These are phyloP conservation scores for Cucurbitaria berberidis DNA, from an alignment of 2,329 filamentous ascomycete species.

Conservation along the genomic window DNA sequence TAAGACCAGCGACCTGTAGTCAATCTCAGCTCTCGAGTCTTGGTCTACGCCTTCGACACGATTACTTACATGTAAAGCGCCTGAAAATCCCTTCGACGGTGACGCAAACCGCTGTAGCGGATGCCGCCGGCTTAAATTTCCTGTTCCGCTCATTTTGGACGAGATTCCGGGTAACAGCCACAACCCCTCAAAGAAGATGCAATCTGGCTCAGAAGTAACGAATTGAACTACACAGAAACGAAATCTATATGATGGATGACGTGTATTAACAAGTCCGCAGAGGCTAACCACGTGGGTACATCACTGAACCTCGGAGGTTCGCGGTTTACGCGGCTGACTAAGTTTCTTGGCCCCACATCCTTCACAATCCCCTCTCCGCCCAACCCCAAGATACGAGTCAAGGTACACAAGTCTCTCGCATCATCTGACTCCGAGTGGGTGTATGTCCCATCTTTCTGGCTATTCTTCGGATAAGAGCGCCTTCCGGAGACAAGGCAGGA, in stretches of 20 bases:
- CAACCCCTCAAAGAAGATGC: not conserved
- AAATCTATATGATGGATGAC: constrained; percentile 12
- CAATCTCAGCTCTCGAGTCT: not conserved
- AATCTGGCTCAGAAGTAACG: not conserved
- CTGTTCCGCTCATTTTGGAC: constrained; percentile 5
- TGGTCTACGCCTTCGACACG: not conserved
- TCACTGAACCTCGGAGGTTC: constrained; percentile 15
- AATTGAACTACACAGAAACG: not conserved
- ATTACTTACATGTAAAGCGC: constrained; percentile 63
- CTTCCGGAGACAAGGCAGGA: not conserved
- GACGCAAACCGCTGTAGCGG: constrained; percentile 70
- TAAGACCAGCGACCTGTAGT: constrained; percentile 47
- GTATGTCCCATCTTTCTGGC: constrained; percentile 3
- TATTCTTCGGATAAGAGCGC: constrained; percentile 15
- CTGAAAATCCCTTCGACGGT: constrained; percentile 68
- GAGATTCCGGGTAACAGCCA: not conserved
- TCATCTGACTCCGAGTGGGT: constrained; percentile 1
- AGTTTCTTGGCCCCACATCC: not conserved
- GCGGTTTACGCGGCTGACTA: not conserved
- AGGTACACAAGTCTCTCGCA: not conserved
- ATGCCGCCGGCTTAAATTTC: constrained; percentile 54
- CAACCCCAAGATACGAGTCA: not conserved
- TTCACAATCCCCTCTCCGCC: not conserved
- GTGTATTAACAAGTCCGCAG: constrained; percentile 4
- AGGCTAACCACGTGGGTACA: constrained; percentile 21